A percentile compares a stretch with the other conserved stretches of the same genome.
Conservation (phyloP, 148 eudicot species). For the Silene uniflora region DNA sequence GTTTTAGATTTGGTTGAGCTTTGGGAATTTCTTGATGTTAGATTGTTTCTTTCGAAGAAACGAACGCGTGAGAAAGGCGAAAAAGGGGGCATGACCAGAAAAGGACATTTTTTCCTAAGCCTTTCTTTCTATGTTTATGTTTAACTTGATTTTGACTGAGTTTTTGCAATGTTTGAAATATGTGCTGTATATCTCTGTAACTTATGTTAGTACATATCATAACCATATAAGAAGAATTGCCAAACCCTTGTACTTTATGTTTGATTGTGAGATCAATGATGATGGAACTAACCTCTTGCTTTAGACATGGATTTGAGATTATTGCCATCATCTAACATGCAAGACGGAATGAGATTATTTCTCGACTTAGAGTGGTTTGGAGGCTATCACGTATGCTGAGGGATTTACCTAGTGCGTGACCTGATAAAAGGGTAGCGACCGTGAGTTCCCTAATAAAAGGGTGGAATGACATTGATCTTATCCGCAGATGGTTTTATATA, state of each 20-base stretch:
- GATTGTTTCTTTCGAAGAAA: slow-evolving; percentile 7
- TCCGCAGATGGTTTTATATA: no score
- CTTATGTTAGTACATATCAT: slow-evolving; percentile 37
- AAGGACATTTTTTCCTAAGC: slow-evolving; percentile 9
- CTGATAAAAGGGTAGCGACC: no score
- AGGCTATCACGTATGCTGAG: no score
- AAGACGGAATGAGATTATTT: no score
- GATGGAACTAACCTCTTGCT: no score
- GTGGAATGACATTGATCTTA: no score
- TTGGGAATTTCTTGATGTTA: slow-evolving; percentile 19
- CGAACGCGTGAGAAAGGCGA: background rate
- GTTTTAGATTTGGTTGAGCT: slow-evolving; percentile 14
- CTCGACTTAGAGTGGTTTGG: no score
- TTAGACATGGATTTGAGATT: no score
- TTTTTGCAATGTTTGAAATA: slow-evolving; percentile 16
- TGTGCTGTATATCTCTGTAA: slow-evolving; percentile 39
- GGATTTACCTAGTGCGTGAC: no score
- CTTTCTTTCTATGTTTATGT: slow-evolving; percentile 14
- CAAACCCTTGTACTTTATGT: slow-evolving; percentile 15
- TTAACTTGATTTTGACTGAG: slow-evolving; percentile 17
- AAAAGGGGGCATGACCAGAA: background rate
- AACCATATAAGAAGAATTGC: slow-evolving; percentile 24
- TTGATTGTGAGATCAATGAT: slow-evolving; percentile 24
- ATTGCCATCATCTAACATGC: no score
- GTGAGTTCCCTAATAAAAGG: no score